Conservation (phyloP, 2,329 filamentous ascomycete genomes). For the Aureobasidium vineae region DNA sequence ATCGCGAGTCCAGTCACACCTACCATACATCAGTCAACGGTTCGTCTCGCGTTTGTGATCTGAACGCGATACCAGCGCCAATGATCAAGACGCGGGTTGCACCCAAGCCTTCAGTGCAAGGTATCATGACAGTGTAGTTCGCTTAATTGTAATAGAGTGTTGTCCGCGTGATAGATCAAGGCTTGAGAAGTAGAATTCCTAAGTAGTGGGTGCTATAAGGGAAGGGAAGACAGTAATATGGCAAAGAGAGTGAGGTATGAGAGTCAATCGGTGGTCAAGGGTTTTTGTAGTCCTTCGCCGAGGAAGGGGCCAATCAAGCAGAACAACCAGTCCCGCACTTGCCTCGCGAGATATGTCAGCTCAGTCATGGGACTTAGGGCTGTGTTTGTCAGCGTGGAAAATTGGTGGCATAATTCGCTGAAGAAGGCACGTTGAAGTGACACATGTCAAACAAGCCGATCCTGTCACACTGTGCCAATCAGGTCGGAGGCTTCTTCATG, state of each 20-base stretch:
- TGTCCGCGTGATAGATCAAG: background rate
- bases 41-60: background rate
- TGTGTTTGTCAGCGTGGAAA: background rate
- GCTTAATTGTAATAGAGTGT: background rate
- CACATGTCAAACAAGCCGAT: slow-evolving; percentile 3
- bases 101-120: background rate
- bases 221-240: background rate
- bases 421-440: background rate
- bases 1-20: slow-evolving; percentile 33
- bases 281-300: background rate
- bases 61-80: slow-evolving; percentile 29
- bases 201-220: background rate
- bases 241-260: background rate
- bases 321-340: background rate
- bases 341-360: background rate
- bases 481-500: background rate
- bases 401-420: background rate
- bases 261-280: background rate
- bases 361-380: background rate
- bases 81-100: slow-evolving; percentile 33
- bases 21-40: background rate
- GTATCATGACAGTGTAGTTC: background rate
- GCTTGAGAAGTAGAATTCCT: background rate
- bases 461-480: background rate
- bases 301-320: background rate